Evolutionary conservation across 331 rosid species (phyloP), one percentile per base, ranked within the genome.

Genomic region (Arachis monticola): DNA sequence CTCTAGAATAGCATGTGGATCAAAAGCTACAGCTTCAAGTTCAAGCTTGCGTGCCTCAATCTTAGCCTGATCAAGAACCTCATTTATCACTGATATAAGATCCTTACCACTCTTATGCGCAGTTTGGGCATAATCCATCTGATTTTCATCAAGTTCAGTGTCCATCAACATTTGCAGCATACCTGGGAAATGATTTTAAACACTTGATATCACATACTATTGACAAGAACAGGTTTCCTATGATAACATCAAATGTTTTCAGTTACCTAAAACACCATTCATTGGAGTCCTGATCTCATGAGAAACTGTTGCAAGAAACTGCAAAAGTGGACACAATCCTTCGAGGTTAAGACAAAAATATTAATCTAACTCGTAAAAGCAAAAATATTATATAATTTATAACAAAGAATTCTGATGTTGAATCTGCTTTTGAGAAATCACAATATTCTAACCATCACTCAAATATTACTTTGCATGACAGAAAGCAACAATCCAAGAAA

Each of bases 281-380:
- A 92, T 92, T 74, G 97, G 99, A 82, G 99, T 94, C 87, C 99
- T 85, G 84, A 94, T 94, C 93, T 94, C 97, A 5, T 94, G 99
- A 70, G 99, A 94, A 81, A 94, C 99, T 17, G 97, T 94, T 4
- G 97, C 99, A 82, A 94, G 92, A 86, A 94, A 92, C 97, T 93
- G 75, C 88, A 88, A 67, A 79, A 67, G 75, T 57, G 59, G 79
- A 78, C 74, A 35, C 65, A 73, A 67, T 44, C 77, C 64, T 67
- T 22, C 2, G 10, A 72, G 73, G 55, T 75, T 52, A 73, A 51
- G 42, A 48, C 50, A 8, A 59, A 58, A 68, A 40, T 50, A 14
- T 58, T 41, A 47, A 58, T 73, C 80, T 8, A 11, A 52, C 56
- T 62, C 64, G 78, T 10, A n/a, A 47, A 62, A 4, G 46, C 42